Percentiles rank a stretch among this genome's conserved stretches.
phyloP scores from a whole-genome alignment of 2,329 filamentous ascomycete genomes.

The Sphaerulina musiva region DNA sequence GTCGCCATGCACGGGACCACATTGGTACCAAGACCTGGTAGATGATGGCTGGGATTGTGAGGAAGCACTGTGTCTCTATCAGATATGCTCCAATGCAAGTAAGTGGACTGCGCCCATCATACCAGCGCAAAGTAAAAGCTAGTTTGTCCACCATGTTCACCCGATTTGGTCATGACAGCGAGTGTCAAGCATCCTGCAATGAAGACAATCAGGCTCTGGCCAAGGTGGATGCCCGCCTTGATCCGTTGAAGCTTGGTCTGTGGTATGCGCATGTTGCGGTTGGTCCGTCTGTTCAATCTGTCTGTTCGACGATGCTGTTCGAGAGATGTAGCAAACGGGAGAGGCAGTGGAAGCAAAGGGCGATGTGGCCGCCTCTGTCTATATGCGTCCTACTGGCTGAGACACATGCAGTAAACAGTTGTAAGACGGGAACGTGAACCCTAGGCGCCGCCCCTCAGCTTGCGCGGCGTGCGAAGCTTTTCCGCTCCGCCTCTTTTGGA shows the following conservation, averaged over 20 bases:
- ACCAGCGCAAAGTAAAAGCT: slow-evolving; percentile 55
- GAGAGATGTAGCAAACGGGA: background rate
- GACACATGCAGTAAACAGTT: slow-evolving; percentile 13
- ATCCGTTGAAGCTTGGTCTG: slow-evolving; percentile 47
- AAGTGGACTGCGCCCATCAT: slow-evolving; percentile 22
- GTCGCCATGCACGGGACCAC: slow-evolving; percentile 52
- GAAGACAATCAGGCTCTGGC: slow-evolving; percentile 53
- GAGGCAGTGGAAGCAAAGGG: background rate
- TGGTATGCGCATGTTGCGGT: slow-evolving; percentile 37
- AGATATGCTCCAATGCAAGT: background rate
- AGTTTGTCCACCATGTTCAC: slow-evolving; percentile 48
- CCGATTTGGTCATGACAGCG: slow-evolving; percentile 51
- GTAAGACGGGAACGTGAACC: slow-evolving; percentile 5
- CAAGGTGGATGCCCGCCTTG: slow-evolving; percentile 51
- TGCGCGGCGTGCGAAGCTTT: slow-evolving; percentile 13
- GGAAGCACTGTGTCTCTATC: slow-evolving; percentile 47
- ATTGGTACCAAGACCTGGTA: slow-evolving; percentile 56
- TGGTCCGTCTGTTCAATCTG: background rate
- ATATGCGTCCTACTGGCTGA: slow-evolving; percentile 4
- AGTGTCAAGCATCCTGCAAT: slow-evolving; percentile 53
- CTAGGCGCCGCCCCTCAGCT: slow-evolving; percentile 3
- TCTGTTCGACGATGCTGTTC: background rate
- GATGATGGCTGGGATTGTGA: slow-evolving; percentile 52
- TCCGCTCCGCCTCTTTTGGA: slow-evolving; percentile 5
- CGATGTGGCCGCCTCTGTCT: background rate